Conservation (phyloP, 148 eudicot species). For the Pouteria glomerata region DNA sequence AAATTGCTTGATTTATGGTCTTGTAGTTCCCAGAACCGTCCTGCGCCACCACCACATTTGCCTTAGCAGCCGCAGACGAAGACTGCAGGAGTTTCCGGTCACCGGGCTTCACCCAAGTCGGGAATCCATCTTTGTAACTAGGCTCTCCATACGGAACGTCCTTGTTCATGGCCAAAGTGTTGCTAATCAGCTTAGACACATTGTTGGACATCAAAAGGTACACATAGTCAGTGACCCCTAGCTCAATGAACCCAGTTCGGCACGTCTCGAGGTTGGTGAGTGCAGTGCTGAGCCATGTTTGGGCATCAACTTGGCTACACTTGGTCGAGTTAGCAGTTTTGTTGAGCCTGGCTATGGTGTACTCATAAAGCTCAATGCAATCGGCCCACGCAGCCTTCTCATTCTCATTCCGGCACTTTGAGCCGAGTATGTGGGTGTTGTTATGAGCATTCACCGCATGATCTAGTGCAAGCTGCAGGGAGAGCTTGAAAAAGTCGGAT, state of each 20-base stretch:
- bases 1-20: conserved; percentile 47
- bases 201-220: conserved; percentile 36
- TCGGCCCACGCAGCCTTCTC: conserved; percentile 68
- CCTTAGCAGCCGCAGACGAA: conserved; percentile 15
- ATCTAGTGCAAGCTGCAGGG: conserved; percentile 36
- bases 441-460: conserved; percentile 27
- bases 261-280: conserved; percentile 68
- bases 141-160: conserved; percentile 3
- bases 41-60: conserved; percentile 63
- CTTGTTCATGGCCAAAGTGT: conserved; percentile 54
- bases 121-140: conserved; percentile 29
- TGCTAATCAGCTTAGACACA: conserved; percentile 48
- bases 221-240: conserved; percentile 27
- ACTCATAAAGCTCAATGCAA: conserved; percentile 61
- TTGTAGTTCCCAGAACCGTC: conserved; percentile 71
- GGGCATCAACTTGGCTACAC: conserved; percentile 34
- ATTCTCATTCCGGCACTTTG: conserved; percentile 21
- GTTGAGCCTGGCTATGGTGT: conserved; percentile 45
- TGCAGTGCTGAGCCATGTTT: conserved; percentile 79
- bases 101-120: conserved; percentile 42
- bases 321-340: conserved; percentile 22
- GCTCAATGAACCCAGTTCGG: conserved; percentile 44
- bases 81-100: conserved; percentile 47
- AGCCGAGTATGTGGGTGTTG: conserved; percentile 25
- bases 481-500: conserved; percentile 41